A percentile compares a stretch with the other conserved stretches of the same genome.
Evolutionary conservation across 768 basidiomycete genomes (phyloP).

Genomic region (Hygrocybe punicea): DNA sequence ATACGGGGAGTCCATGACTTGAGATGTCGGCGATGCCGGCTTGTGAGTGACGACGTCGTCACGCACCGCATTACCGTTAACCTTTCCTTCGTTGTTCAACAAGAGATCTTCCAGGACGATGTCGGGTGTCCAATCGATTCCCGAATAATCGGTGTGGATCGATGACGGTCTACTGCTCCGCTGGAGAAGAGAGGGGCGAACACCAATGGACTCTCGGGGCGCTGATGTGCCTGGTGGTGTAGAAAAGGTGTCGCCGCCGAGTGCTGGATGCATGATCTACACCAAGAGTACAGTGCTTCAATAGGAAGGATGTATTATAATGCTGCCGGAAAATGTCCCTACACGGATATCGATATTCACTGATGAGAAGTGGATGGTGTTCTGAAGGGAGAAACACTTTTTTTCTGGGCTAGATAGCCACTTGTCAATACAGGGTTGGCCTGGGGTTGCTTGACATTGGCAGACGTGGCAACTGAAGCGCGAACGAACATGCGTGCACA

Average conservation of each 20-base stretch:
- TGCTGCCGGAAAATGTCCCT: too few species aligned
- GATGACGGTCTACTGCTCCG: conserved; percentile 44
- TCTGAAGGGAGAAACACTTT: too few species aligned
- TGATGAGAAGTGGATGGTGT: too few species aligned
- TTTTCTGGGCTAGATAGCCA: too few species aligned
- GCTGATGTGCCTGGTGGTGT: conserved; percentile 42
- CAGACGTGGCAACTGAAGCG: too few species aligned
- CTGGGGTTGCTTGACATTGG: too few species aligned
- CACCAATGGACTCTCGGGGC: conserved; percentile 10
- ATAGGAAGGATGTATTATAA: too few species aligned
- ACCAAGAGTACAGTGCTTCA: too few species aligned
- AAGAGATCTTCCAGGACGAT: conserved; percentile 40
- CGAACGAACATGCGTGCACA: too few species aligned
- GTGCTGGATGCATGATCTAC: conserved; percentile 7
- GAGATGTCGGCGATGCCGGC: not conserved
- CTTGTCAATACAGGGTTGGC: too few species aligned
- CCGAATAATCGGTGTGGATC: conserved; percentile 41
- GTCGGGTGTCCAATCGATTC: conserved; percentile 41
- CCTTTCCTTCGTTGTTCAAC: conserved; percentile 32
- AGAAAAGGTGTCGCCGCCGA: conserved; percentile 41
- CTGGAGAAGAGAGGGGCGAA: conserved; percentile 41
- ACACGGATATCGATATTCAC: too few species aligned
- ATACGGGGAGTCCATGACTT: conserved; percentile 69
- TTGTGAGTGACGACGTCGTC: not conserved
- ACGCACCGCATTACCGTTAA: conserved; percentile 6